Conservation (phyloP, 2,329 filamentous ascomycete species). For the Lasiodiplodia citricola region DNA sequence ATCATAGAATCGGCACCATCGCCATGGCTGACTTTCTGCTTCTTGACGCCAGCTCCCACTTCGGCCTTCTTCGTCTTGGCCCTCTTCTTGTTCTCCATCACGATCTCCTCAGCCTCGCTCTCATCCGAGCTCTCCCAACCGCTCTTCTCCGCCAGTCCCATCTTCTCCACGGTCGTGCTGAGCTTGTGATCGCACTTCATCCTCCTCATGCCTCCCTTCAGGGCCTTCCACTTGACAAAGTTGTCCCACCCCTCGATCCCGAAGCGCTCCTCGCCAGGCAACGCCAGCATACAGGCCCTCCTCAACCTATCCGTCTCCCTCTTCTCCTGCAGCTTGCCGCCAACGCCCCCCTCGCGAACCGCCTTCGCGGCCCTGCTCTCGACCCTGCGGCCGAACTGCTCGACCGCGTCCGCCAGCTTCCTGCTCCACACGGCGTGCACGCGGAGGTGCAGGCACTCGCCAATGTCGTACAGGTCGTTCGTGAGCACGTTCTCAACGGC, state of each 20-base stretch:
- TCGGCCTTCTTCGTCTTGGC: background rate
- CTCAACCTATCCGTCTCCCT: background rate
- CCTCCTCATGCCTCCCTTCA: background rate
- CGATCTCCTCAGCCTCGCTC: background rate
- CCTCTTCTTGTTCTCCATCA: background rate
- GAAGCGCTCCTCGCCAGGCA: background rate
- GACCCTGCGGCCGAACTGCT: background rate
- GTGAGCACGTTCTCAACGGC: background rate
- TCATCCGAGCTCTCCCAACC: background rate
- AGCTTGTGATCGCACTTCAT: background rate
- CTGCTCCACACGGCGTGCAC: background rate
- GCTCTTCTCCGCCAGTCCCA: background rate
- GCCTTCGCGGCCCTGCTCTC: no score
- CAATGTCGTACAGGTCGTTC: background rate
- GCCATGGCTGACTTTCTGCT: background rate
- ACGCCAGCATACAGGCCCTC: background rate
- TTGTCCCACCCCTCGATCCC: background rate
- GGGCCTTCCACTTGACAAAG: background rate
- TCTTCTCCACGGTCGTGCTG: background rate
- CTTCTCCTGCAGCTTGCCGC: background rate
- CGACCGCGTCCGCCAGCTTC: background rate
- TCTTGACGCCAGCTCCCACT: background rate
- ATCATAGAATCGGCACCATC: no score
- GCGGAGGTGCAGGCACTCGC: background rate
- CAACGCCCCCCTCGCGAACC: background rate